Percentiles rank a stretch among this genome's conserved stretches.
phyloP scores from a whole-genome alignment of 164 flowering plant genomes.

The Dillenia suffruticosa region DNA sequence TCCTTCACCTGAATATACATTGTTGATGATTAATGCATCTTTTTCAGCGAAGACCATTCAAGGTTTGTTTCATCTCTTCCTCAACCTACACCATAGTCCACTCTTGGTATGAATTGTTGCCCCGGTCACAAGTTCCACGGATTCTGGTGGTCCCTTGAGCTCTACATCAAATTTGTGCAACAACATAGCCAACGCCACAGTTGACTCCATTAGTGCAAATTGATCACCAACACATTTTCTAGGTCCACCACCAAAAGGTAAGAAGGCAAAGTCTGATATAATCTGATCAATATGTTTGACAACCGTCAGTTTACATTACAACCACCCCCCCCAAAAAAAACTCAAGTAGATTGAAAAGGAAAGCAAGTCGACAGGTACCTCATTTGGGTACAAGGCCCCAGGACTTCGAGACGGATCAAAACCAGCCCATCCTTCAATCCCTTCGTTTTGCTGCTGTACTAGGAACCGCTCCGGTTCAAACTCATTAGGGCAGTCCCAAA shows the following conservation, averaged over 20 bases:
- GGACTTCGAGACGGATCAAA: conserved; percentile 91
- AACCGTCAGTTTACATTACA: no score
- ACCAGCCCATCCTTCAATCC: conserved; percentile 87
- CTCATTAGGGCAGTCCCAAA: conserved; percentile 79
- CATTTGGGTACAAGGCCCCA: conserved; percentile 92
- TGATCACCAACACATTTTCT: conserved; percentile 98
- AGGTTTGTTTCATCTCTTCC: conserved; percentile 36
- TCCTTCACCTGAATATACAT: no score
- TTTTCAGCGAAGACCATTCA: neutral
- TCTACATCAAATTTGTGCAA: conserved; percentile 82
- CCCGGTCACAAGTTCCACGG: conserved; percentile 88
- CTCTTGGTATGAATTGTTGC: conserved; percentile 93
- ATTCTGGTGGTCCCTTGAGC: conserved; percentile 71
- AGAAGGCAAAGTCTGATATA: conserved; percentile 83
- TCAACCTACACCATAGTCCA: conserved; percentile 88
- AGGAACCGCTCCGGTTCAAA: conserved; percentile 93
- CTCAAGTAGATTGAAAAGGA: neutral
- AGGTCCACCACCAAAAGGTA: conserved; percentile 97
- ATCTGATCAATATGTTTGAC: conserved; percentile 35
- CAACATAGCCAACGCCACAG: conserved; percentile 75
- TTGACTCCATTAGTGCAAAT: conserved; percentile 96
- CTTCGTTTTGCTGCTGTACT: conserved; percentile 37
- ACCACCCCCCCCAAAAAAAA: neutral
- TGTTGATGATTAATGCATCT: no score
- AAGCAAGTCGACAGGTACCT: conserved; percentile 38